phyloP scores from a whole-genome alignment of 2,329 filamentous ascomycete species.

The Exserohilum rostratum region DNA sequence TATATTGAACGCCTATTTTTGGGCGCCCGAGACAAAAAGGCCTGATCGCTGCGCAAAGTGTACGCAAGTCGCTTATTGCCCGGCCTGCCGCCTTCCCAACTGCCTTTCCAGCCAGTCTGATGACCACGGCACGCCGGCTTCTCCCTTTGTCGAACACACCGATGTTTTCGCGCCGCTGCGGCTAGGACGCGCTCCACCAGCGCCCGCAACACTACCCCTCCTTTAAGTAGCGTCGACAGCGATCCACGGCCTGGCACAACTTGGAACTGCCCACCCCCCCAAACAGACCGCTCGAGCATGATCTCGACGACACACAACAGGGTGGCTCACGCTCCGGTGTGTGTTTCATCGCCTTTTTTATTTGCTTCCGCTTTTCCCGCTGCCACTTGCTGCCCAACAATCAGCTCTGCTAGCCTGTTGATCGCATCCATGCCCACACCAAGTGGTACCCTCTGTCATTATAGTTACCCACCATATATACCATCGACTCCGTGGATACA shows the following conservation, averaged over 20 bases:
- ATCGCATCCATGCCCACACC: conserved; percentile 14
- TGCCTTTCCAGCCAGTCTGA: conserved; percentile 18
- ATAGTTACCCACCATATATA: conserved; percentile 9
- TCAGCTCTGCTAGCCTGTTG: conserved; percentile 11
- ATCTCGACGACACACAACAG: conserved; percentile 21
- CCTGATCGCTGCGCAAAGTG: conserved; percentile 24
- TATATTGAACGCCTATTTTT: conserved; percentile 30
- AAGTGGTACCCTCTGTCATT: conserved; percentile 11
- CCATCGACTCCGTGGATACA: conserved; percentile 2
- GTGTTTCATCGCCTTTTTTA: conserved; percentile 23
- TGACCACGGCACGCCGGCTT: conserved; percentile 19
- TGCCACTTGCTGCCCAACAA: conserved; percentile 23
- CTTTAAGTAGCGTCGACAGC: conserved; percentile 13
- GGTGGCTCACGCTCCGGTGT: conserved; percentile 15
- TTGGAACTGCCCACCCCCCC: conserved; percentile 11
- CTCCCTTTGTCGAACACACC: conserved; percentile 11
- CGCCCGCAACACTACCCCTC: conserved; percentile 24
- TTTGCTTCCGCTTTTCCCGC: conserved; percentile 25
- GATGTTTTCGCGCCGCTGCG: conserved; percentile 14
- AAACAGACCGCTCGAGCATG: conserved; percentile 25
- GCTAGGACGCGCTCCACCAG: conserved; percentile 19
- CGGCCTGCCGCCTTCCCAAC: conserved; percentile 25
- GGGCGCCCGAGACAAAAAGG: conserved; percentile 23
- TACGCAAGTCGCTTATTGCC: conserved; percentile 22
- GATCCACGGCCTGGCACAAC: conserved; percentile 21